These are phyloP conservation scores for Amphicarpaea edgeworthii DNA, from an alignment of 306 rosid genomes.

Conservation along the genomic window DNA sequence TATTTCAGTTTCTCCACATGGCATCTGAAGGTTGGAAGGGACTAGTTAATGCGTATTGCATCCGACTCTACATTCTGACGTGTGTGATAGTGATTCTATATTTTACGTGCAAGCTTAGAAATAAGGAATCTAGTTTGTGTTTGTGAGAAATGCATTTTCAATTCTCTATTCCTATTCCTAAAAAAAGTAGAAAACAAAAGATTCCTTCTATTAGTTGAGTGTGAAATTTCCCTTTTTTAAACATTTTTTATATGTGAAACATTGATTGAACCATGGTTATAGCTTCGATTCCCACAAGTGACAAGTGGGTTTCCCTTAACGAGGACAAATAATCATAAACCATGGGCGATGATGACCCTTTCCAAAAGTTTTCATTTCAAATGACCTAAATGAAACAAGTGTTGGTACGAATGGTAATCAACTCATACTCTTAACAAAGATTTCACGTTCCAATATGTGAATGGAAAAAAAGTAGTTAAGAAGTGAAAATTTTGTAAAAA, in stretches of 20 bases:
- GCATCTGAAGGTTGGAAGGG: constrained; percentile 1
- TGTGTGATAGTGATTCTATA: constrained; percentile 25
- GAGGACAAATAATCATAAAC: not conserved
- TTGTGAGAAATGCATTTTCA: constrained; percentile 2
- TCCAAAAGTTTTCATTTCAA: not conserved
- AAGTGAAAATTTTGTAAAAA: too few species aligned
- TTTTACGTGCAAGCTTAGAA: constrained; percentile 40
- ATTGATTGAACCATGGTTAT: not conserved
- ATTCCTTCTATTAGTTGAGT: constrained; percentile 1
- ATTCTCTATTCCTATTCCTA: constrained; percentile 3
- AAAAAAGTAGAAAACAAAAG: not conserved
- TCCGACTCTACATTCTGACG: constrained; percentile 15
- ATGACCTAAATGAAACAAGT: too few species aligned
- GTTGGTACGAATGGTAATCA: too few species aligned
- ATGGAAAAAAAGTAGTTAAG: too few species aligned
- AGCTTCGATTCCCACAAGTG: not conserved
- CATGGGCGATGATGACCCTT: not conserved
- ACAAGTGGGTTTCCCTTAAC: not conserved
- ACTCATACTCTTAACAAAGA: too few species aligned
- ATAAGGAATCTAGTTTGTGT: constrained; percentile 26
- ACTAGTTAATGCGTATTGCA: constrained; percentile 12
- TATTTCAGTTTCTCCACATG: constrained; percentile 23
- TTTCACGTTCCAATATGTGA: too few species aligned
- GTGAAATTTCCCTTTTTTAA: not conserved
- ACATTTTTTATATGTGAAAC: not conserved